Evolutionary conservation across 208 protist genomes (phyloP).

Genomic region (Crithidia mellificae): DNA sequence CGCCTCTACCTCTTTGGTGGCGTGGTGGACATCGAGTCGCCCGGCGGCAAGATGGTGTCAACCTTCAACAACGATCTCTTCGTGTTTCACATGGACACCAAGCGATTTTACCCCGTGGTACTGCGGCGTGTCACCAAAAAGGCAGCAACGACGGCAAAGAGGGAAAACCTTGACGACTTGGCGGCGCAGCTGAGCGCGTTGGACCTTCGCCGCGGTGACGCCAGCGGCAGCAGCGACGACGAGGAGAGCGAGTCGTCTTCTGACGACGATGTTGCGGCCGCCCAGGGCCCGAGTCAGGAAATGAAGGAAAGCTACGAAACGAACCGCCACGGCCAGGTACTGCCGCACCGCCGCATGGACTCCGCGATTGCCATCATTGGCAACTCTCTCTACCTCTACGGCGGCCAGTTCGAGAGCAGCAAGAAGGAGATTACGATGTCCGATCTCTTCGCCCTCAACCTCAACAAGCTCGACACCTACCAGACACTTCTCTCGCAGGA

Average conservation of each 20-base stretch:
- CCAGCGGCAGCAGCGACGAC: conserved; percentile 30
- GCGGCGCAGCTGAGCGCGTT: conserved; percentile 67
- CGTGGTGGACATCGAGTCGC: conserved; percentile 88
- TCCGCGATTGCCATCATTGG: conserved; percentile 58
- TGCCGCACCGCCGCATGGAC: conserved; percentile 87
- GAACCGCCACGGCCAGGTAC: conserved; percentile 60
- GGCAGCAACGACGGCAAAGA: background rate
- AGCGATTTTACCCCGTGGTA: conserved; percentile 87
- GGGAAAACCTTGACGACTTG: conserved; percentile 44
- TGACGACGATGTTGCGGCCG: conserved; percentile 39
- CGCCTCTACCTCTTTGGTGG: conserved; percentile 91
- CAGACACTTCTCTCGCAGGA: conserved; percentile 81
- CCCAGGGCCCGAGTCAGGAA: conserved; percentile 20
- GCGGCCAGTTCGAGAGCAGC: conserved; percentile 89
- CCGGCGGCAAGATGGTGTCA: conserved; percentile 83
- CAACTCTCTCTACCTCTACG: conserved; percentile 86
- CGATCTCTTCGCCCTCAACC: conserved; percentile 86
- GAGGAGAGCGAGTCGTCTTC: conserved; percentile 27
- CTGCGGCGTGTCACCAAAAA: conserved; percentile 45
- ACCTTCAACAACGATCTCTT: conserved; percentile 91
- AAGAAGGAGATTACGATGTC: conserved; percentile 88
- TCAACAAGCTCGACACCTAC: conserved; percentile 84
- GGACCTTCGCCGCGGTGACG: conserved; percentile 37
- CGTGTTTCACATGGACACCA: conserved; percentile 89
- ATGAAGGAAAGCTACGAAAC: conserved; percentile 80